Percentiles rank a stretch among this genome's conserved stretches.
Evolutionary conservation across 2,329 filamentous ascomycete genomes (phyloP).

Genomic region (Microdochium bolleyi): DNA sequence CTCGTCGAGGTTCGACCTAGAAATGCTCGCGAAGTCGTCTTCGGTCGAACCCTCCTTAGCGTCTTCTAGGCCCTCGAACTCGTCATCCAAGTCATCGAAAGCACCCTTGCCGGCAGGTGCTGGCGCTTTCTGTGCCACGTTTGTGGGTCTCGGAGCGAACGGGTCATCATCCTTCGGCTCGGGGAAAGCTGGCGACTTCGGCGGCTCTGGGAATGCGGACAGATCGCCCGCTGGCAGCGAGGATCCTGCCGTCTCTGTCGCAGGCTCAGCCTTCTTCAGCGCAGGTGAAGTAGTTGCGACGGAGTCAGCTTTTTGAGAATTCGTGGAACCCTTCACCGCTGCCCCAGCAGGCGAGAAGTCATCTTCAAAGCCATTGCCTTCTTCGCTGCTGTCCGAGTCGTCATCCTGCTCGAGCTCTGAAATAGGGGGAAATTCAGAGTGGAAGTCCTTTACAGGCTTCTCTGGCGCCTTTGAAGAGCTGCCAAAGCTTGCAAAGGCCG

Average conservation of each 20-base stretch:
- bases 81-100: conserved; percentile 71
- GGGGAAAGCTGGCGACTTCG: conserved; percentile 25
- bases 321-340: not conserved
- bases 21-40: conserved; percentile 72
- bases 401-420: conserved; percentile 76
- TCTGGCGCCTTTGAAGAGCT: conserved; percentile 40
- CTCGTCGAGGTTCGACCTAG: conserved; percentile 63
- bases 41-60: conserved; percentile 74
- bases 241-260: conserved; percentile 14
- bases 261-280: conserved; percentile 18
- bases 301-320: not conserved
- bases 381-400: conserved; percentile 74
- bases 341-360: conserved; percentile 69
- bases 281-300: conserved; percentile 11
- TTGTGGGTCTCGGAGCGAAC: conserved; percentile 25
- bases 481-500: conserved; percentile 72
- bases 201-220: conserved; percentile 19
- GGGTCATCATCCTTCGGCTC: conserved; percentile 22
- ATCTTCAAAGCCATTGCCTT: conserved; percentile 83
- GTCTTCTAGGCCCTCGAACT: conserved; percentile 77
- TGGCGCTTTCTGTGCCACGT: conserved; percentile 18
- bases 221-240: conserved; percentile 9
- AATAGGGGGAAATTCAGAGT: conserved; percentile 86
- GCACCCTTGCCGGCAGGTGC: conserved; percentile 36
- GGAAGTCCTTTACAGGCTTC: conserved; percentile 34